Percentiles rank a stretch among this genome's conserved stretches.
Conservation (phyloP, 352 stramenopile species). For the Globisporangium okanoganense region DNA sequence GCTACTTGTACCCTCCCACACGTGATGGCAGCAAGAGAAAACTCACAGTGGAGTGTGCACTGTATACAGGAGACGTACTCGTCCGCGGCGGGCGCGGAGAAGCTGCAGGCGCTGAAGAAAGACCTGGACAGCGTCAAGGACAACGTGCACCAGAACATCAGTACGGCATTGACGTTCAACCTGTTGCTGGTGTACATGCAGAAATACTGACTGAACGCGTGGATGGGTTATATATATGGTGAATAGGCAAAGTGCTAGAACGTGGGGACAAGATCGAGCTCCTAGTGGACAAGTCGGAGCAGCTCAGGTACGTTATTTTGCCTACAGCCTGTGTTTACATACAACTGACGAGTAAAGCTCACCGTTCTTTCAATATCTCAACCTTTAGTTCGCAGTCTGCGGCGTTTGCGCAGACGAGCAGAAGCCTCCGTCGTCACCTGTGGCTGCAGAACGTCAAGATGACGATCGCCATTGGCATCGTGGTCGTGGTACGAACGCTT, state of each 20-base stretch:
- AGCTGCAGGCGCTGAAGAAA: slow-evolving; percentile 77
- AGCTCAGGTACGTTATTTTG: slow-evolving; percentile 56
- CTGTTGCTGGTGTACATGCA: background rate
- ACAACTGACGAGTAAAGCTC: background rate
- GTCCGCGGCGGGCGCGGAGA: slow-evolving; percentile 63
- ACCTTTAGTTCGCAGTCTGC: slow-evolving; percentile 62
- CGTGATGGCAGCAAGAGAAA: too few species aligned
- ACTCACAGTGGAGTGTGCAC: background rate
- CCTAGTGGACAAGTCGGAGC: slow-evolving; percentile 83
- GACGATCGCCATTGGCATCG: slow-evolving; percentile 71
- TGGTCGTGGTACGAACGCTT: slow-evolving; percentile 47
- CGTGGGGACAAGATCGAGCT: slow-evolving; percentile 87
- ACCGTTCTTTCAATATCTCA: background rate
- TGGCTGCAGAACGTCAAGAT: slow-evolving; percentile 89
- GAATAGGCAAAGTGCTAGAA: slow-evolving; percentile 74
- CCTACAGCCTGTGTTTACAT: background rate
- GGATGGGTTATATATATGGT: too few species aligned
- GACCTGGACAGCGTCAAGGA: slow-evolving; percentile 78
- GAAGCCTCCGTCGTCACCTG: slow-evolving; percentile 68
- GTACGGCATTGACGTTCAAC: slow-evolving; percentile 24
- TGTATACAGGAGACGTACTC: slow-evolving; percentile 67
- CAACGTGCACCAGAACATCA: slow-evolving; percentile 82
- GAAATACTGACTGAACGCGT: too few species aligned
- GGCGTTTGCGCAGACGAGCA: slow-evolving; percentile 82
- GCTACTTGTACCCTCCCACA: too few species aligned